Base-by-base conservation (phyloP, 495 filamentous ascomycete species). In the Trichoderma reesei region DNA sequence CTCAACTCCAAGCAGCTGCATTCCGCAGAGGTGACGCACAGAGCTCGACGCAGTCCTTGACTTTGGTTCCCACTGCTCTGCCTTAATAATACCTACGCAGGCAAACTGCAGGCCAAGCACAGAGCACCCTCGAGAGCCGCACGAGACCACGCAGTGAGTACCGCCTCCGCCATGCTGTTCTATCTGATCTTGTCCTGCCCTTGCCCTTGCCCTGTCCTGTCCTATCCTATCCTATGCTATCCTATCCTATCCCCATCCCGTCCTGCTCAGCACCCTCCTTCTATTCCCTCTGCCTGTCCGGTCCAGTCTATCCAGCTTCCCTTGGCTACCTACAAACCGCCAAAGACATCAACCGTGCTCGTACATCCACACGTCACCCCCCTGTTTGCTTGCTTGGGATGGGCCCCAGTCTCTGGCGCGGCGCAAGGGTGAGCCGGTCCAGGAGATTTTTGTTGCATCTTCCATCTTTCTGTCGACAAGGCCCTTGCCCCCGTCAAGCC, bases 361-460 rank as follows among this genome's bases (percentile, higher is more conserved):
- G 14, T 11, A 18, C 38, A 46, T 62, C 61, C 61, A 51, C 61
- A 34, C 42, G 31, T n/a, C 59, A 37, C 61, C 61, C 61, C 61
- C 61, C 61, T 51, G 61, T 63, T 63, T 63, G 61, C 61, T 37
- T 63, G 26, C 33, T 46, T 33, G n/a, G 33, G 16, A n/a, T 39
- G 18, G 46, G 46, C 46, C 46, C 46, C 26, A 51, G 46, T 56
- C 51, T 7, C 51, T 56, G 51, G 51, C 51, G 51, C 51, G 51
- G 51, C 51, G 51, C 51, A 56, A 56, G 51, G 51, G 51, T 56
- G 51, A 56, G 51, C 51, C 51, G 51, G 51, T 56, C 51, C 51
- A 56, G 51, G 51, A 56, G 51, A 56, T 63, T 63, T 34, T 31
- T 63, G n/a, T n/a, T n/a, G n/a, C n/a, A n/a, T 34, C 26, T 51